Evolutionary conservation across 73 alveolate species (phyloP), one percentile per base, ranked within the genome.

Genomic region (Stentor roeselii): DNA sequence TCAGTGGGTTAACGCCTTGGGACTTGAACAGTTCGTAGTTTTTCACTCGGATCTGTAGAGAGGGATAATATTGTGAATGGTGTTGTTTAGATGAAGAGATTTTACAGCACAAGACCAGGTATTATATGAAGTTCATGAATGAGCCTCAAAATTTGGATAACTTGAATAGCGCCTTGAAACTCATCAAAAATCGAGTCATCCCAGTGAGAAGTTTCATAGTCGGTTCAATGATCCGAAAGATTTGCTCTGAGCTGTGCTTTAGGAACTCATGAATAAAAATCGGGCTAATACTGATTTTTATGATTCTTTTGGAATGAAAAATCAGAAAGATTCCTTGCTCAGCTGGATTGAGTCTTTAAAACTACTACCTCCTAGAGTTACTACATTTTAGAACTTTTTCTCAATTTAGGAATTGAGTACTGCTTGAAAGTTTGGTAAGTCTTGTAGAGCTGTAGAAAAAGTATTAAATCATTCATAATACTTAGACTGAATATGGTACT

Each of bases 231-330:
- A 21, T 27, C 41, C 41, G 27, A 67, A 67, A 67, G 80, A 67
- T 21, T 30, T 21, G 15, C 14, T 67, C 11, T 67, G 80, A 40
- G 41, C 80, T 67, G 41, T 67, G 34, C 34, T 67, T 30, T 67
- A 40, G 37, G n/a, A 67, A 21, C 34, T 67, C 21, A 67, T 67
- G 80, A 32, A 21, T 1, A 67, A 21, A 27, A 21, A 67, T 67
- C 21, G 80, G 34, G 34, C 80, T 0, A 30, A 67, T 67, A 32
- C n/a, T 32, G 41, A 21, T 67, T 21, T 27, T 1, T 67, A 67
- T 67, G 80, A 67, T 32, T 27, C 80, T 32, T 14, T 67, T 67
- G 80, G 41, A 3, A 21, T 67, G n/a, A 67, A 67, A 67, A 34
- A 34, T 1, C 80, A 27, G 21, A 40, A 67, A 21, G n/a, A 1